Base-by-base conservation (phyloP, 345 rosid species). In the Dimocarpus longan region DNA sequence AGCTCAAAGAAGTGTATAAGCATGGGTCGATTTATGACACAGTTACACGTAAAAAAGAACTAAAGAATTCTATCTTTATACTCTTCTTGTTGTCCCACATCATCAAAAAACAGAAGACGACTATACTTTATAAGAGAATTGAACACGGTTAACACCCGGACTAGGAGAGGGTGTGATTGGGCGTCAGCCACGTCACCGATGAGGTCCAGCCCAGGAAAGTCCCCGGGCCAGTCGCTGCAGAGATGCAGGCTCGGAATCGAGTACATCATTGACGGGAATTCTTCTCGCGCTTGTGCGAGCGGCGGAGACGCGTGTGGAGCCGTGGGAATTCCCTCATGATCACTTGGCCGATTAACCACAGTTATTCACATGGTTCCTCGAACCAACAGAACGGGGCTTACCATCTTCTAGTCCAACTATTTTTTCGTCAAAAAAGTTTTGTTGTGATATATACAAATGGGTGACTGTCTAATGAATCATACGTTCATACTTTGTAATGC, bases 221-320 rank as follows among this genome's bases (percentile, higher is more conserved):
- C 75, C 75, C 75, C 67, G 56, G 77, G 78, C 65, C 80, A 0
- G 0, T 0, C 0, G 0, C 70, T 48, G 84, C 71, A 77, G 80
- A 71, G 80, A 77, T 77, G 84, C 78, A 59, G 69, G 0, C 70
- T 50, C 44, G 65, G 50, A 0, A 60, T 73, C 40, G 59, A 78
- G 54, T 4, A 1, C 0, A 8, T 59, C 52, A 21, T 5, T 57
- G 12, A 21, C 0, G 10, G 0, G 5, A 0, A 10, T n/a, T 74
- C 65, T 2, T 2, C n/a, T 3, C 37, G 9, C 26, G 6, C 16
- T 3, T 1, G 74, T 11, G 62, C 54, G 70, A 1, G 76, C 50
- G 83, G 80, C 80, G 54, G 77, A 80, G 83, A 76, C 77, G n/a
- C 16, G 54, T 65, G 83, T 10, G 80, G 77, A 76, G 77, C 80